Base-by-base conservation (phyloP, 2,329 filamentous ascomycete genomes). In the Fusarium mundagurra region DNA sequence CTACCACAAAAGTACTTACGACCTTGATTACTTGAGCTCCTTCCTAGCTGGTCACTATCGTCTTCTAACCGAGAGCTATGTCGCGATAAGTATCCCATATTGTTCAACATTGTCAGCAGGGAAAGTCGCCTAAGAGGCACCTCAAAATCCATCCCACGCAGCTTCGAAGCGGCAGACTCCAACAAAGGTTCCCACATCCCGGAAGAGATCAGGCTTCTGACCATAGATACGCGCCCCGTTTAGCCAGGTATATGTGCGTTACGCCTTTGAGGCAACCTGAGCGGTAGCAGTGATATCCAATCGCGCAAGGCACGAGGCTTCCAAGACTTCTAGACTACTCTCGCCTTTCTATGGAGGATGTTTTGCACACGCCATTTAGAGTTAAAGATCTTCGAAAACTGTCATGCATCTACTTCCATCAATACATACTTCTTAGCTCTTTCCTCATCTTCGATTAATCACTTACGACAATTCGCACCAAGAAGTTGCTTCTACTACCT, bases 1-100 rank as follows among this genome's bases (percentile, higher is more conserved):
- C 27, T 34, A 12, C 38, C 47, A 54, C 73, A 76, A 77, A 74
- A 74, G 72, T 72, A 38, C 74, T 60, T 74, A 20, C 64, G 48
- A 53, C 57, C 38, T 55, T 45, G 36, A 43, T 33, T 45, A 39
- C 44, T 67, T 27, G 48, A 51, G 64, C 71, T 71, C 73, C 76
- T 76, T 77, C 71, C 73, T 71, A 77, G 66, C 69, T 61, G 36
- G 71, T 63, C 47, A 67, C 38, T 36, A 41, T 55, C 50, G 22
- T 27, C 45, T n/a, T 33, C 36, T 5, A 45, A 31, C 31, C 29
- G 36, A 54, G 50, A 45, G 34, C 34, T 27, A 66, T 73, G 61
- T 70, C 61, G 64, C 55, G 61, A 74, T 76, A 71, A 66, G 53
- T 55, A 24, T 38, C 10, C 39, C 12, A 48, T 64, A 53, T 73